A percentile compares a stretch with the other conserved stretches of the same genome.
Conservation (phyloP, 1,284 basidiomycete species). For the Ustilago bromivora region DNA sequence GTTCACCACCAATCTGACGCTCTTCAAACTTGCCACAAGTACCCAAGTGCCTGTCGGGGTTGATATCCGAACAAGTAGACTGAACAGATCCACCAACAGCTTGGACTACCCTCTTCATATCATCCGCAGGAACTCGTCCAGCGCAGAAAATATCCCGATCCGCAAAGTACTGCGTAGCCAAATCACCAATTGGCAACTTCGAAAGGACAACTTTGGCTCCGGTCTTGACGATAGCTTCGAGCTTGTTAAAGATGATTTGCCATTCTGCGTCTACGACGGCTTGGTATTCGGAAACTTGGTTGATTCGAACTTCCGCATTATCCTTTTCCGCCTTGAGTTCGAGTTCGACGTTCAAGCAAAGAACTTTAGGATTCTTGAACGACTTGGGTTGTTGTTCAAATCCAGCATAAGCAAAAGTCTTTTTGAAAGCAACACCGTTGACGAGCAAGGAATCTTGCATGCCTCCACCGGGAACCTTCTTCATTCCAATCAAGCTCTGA, state of each 20-base stretch:
- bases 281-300: conserved; percentile 88
- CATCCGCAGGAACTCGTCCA: conserved; percentile 89
- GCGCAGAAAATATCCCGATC: conserved; percentile 99
- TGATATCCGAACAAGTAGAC: conserved; percentile 93
- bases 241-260: conserved; percentile 98
- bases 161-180: conserved; percentile 99
- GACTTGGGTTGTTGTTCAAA: conserved; percentile 99
- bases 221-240: conserved; percentile 94
- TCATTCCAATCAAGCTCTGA: conserved; percentile 96
- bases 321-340: conserved; percentile 99
- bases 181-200: conserved; percentile 97
- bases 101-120: conserved; percentile 93
- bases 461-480: conserved; percentile 98
- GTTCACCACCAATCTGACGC: conserved; percentile 94
- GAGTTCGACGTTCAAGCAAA: conserved; percentile 97
- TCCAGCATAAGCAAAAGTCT: conserved; percentile 99
- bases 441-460: conserved; percentile 89
- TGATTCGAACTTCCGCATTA: conserved; percentile 97
- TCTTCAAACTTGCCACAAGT: conserved; percentile 93
- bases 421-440: conserved; percentile 99
- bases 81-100: conserved; percentile 95
- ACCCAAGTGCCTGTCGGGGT: conserved; percentile 84
- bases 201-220: conserved; percentile 98
- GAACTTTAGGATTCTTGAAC: conserved; percentile 87
- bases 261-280: conserved; percentile 99